Conservation (phyloP, 495 filamentous ascomycete species). For the Penicillium verhagenii region DNA sequence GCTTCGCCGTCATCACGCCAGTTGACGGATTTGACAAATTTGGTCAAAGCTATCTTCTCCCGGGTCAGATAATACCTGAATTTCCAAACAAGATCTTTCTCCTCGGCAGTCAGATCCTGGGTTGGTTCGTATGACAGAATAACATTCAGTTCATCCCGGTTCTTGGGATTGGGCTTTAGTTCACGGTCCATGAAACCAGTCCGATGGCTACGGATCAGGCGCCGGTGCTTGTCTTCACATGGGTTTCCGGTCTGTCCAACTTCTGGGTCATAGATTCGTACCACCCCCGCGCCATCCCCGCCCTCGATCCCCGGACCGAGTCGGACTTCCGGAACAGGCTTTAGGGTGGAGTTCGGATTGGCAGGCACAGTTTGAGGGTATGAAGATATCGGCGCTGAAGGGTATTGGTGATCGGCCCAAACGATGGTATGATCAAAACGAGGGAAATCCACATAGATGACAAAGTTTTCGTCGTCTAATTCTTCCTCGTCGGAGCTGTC, state of each 20-base stretch:
- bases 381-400: slow-evolving; percentile 74
- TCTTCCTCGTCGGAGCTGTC: slow-evolving; percentile 42
- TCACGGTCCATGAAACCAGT: slow-evolving; percentile 91
- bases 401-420: slow-evolving; percentile 91
- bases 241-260: slow-evolving; percentile 86
- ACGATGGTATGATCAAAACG: slow-evolving; percentile 95
- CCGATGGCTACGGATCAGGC: slow-evolving; percentile 88
- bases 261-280: slow-evolving; percentile 92
- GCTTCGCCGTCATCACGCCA: slow-evolving; percentile 88
- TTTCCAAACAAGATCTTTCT: slow-evolving; percentile 95
- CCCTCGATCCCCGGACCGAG: slow-evolving; percentile 80
- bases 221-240: slow-evolving; percentile 90
- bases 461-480: slow-evolving; percentile 59
- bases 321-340: slow-evolving; percentile 77
- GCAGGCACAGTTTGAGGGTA: slow-evolving; percentile 60
- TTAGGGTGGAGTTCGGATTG: slow-evolving; percentile 65
- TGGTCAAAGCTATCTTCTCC: slow-evolving; percentile 91
- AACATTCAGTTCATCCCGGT: slow-evolving; percentile 85
- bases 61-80: slow-evolving; percentile 91
- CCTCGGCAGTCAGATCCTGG: slow-evolving; percentile 78
- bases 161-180: slow-evolving; percentile 93
- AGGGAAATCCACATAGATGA: slow-evolving; percentile 85
- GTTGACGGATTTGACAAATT: slow-evolving; percentile 95
- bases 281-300: slow-evolving; percentile 52
- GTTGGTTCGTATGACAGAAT: slow-evolving; percentile 94